These are phyloP conservation scores for Hemerocallis citrina DNA, from an alignment of 106 monocot species.

Conservation along the genomic window DNA sequence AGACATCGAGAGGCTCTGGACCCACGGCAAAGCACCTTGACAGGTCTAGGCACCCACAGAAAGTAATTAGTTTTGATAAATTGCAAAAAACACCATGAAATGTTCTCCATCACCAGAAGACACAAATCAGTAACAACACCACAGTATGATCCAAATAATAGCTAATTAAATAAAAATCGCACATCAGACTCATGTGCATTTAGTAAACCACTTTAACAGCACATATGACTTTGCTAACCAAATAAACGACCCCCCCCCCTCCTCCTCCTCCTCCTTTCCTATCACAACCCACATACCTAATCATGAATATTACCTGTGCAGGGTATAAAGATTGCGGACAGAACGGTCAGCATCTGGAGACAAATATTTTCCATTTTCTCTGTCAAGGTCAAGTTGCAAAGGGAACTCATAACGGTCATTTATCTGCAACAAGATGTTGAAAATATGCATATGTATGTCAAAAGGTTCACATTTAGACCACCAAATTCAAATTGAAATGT, in stretches of 20 bases:
- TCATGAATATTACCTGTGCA: slow-evolving; percentile 69
- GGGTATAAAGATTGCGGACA: slow-evolving; percentile 84
- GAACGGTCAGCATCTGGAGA: slow-evolving; percentile 80
- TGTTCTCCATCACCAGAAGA: too few species aligned
- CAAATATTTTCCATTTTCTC: slow-evolving; percentile 88
- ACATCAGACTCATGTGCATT: too few species aligned
- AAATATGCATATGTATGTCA: not conserved
- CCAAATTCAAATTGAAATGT: not conserved
- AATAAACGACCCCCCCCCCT: not conserved
- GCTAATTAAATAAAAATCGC: too few species aligned
- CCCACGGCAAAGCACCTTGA: too few species aligned
- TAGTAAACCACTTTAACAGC: not conserved
- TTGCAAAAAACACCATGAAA: too few species aligned
- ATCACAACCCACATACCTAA: too few species aligned
- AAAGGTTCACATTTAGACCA: not conserved
- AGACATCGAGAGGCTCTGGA: too few species aligned
- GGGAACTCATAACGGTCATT: slow-evolving; percentile 98
- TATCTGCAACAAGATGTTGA: slow-evolving; percentile 46
- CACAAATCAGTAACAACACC: too few species aligned
- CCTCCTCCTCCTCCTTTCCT: too few species aligned
- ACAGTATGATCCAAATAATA: too few species aligned
- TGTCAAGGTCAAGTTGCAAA: slow-evolving; percentile 84
- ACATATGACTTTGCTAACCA: not conserved
- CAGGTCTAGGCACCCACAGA: too few species aligned
- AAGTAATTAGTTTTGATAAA: too few species aligned